Conservation (phyloP, 176 grass and related monocot genomes). For the Secale cereale region DNA sequence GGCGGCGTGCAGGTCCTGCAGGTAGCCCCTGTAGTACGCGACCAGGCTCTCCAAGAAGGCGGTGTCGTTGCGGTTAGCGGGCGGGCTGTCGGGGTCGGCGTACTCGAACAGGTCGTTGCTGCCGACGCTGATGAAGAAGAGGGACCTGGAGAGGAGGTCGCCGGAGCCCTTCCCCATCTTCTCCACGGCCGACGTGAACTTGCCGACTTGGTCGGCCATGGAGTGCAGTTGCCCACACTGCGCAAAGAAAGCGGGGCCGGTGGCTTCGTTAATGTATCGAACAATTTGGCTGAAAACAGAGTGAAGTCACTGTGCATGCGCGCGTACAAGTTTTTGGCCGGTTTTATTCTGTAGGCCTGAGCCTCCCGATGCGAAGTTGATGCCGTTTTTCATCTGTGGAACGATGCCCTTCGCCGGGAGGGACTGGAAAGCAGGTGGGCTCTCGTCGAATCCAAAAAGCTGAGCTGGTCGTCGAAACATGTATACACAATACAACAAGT, state of each 20-base stretch:
- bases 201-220: constrained; percentile 32
- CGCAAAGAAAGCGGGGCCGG: background rate
- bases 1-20: constrained; percentile 26
- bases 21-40: constrained; percentile 13
- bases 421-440: constrained; percentile 66
- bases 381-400: constrained; percentile 43
- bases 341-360: constrained; percentile 55
- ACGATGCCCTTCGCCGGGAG: constrained; percentile 25
- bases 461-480: constrained; percentile 28
- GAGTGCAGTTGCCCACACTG: background rate
- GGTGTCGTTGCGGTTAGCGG: background rate
- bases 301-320: too few relatives aligned
- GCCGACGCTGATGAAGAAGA: constrained; percentile 56
- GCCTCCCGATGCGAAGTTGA: constrained; percentile 86
- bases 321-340: background rate
- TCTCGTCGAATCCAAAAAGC: constrained; percentile 55
- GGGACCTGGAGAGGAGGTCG: constrained; percentile 38
- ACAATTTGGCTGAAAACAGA: background rate
- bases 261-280: background rate
- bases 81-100: background rate
- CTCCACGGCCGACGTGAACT: constrained; percentile 18
- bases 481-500: background rate
- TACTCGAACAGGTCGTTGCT: constrained; percentile 65
- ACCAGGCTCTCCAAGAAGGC: constrained; percentile 20
- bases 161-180: background rate